Conservation (phyloP, 371 early-diverging fungal species). For the Mucor circinelloides region DNA sequence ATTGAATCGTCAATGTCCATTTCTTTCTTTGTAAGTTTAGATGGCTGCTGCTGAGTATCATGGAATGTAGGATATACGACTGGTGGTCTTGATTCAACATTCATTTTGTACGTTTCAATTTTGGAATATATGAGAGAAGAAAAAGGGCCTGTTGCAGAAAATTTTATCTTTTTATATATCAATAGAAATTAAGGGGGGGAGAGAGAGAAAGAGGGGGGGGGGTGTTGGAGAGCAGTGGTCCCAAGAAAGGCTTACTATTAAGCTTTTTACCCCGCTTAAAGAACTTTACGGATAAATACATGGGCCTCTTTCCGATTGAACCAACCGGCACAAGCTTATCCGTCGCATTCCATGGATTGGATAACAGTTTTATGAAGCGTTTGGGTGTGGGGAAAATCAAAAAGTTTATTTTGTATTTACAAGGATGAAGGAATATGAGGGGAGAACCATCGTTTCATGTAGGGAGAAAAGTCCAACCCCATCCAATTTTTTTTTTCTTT, state of each 20-base stretch:
- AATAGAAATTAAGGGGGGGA: background rate
- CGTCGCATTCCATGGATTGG: background rate
- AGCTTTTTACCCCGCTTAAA: background rate
- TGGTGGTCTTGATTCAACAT: slow-evolving; percentile 12
- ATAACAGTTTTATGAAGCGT: too few species aligned
- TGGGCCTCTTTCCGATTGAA: background rate
- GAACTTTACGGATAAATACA: background rate
- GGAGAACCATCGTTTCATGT: background rate
- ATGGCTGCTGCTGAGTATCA: slow-evolving; percentile 10
- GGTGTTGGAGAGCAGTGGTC: background rate
- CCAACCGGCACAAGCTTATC: background rate
- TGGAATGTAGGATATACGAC: slow-evolving; percentile 16
- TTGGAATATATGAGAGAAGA: background rate
- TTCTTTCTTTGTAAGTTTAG: slow-evolving; percentile 4
- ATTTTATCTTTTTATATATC: background rate
- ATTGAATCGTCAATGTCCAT: slow-evolving; percentile 24
- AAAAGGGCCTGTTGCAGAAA: background rate
- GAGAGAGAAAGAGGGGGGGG: background rate
- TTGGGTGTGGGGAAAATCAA: background rate
- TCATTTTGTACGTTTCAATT: slow-evolving; percentile 8
- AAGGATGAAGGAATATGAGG: background rate
- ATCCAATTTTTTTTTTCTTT: background rate
- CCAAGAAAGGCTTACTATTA: background rate
- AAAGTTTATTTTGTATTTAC: background rate
- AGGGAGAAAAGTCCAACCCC: background rate